Base-by-base conservation (phyloP, 495 filamentous ascomycete species). In the Aspergillus coremiiformis region DNA sequence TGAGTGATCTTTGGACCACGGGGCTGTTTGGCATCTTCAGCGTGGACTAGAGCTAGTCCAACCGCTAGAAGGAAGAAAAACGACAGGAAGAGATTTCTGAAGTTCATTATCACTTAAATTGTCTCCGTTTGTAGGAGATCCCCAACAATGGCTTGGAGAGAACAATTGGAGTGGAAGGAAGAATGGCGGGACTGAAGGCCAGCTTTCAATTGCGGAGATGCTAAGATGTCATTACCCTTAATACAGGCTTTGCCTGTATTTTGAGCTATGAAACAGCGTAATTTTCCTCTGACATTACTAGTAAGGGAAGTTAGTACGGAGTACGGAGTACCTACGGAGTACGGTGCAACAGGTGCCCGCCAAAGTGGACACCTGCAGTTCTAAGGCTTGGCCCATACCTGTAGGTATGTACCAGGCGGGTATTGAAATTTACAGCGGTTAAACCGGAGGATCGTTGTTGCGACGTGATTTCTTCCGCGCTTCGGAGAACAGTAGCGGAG, bases 1-100 rank as follows among this genome's bases (percentile, higher is more conserved):
- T 84, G 78, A 59, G 91, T 96, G 73, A 99, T 94, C 82, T 94
- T 92, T 22, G 93, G 93, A 27, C 93, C 93, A 73, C 94, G 95
- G 54, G 77, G 75, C 49, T 90, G 89, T 54, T 81, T 80, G 8
- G 84, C 74, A 62, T 90, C 64, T 78, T 78, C 65, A 87, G 83
- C 80, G 82, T 84, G 55, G 86, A 78, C 69, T 84, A 84, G 61
- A 75, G 69, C 70, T 41, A 76, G 58, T 33, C 68, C 76, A 57
- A 86, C 69, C 44, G 86, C 83, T 52, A 95, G 68, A 57, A 95
- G 78, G 55, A 95, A 72, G 63, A 94, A 73, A 53, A 84, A 73
- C 41, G 87, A 83, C 61, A 91, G 66, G 54, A 77, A 69, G 33
- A 76, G 46, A 51, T 68, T 71, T 59, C 70, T 70, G 55, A 79